These are phyloP conservation scores for Nemania serpens DNA, from an alignment of 2,329 filamentous ascomycete species.

Conservation along the genomic window DNA sequence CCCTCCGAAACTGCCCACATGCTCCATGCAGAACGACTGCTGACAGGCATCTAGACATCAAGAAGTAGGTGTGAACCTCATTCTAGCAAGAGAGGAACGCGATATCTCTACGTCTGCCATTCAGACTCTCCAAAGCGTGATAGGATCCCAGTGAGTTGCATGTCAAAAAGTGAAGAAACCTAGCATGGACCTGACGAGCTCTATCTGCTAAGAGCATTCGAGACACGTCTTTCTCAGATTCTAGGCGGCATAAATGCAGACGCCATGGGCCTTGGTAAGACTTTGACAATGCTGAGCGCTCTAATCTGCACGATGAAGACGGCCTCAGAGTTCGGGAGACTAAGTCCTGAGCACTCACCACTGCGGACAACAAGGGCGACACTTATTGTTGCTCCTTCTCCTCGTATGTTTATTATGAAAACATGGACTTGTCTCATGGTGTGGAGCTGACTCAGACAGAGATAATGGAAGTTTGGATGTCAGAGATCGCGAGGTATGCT, in stretches of 20 bases:
- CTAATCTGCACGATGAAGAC: background rate
- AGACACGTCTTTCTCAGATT: background rate
- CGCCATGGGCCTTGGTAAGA: slow-evolving; percentile 19
- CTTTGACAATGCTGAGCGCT: slow-evolving; percentile 14
- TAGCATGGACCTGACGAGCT: background rate
- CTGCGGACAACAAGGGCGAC: background rate
- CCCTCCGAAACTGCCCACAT: background rate
- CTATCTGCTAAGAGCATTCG: background rate
- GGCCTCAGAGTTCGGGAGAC: background rate
- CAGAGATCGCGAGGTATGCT: background rate
- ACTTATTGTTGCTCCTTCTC: slow-evolving; percentile 6
- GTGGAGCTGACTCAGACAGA: background rate
- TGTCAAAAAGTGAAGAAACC: background rate
- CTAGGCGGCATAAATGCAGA: slow-evolving; percentile 13
- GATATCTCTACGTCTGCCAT: background rate
- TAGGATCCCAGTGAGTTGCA: background rate
- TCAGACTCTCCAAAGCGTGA: background rate
- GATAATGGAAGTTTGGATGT: background rate
- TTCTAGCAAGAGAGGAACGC: slow-evolving; percentile 5
- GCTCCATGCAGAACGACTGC: no score
- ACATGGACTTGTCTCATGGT: background rate
- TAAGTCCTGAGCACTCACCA: no score
- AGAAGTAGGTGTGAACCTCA: slow-evolving; percentile 5
- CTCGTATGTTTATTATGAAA: background rate
- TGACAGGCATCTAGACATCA: no score